Conservation (phyloP, 2,329 filamentous ascomycete species). For the Calonectria henricotiae region DNA sequence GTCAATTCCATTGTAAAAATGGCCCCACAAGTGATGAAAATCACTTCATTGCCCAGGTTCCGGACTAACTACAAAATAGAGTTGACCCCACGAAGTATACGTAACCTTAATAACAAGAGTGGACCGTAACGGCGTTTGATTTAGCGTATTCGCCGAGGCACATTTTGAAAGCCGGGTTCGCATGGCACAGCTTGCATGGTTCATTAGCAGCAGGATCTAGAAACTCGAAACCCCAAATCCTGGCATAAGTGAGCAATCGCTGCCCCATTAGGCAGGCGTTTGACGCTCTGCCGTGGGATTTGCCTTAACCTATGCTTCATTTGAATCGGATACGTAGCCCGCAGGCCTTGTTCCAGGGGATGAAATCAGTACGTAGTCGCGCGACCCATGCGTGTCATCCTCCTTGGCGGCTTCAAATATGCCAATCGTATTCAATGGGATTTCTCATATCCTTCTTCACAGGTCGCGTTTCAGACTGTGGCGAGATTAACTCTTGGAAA, state of each 20-base stretch:
- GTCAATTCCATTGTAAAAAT: constrained; percentile 8
- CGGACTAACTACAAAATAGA: constrained; percentile 1
- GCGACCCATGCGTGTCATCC: neutral
- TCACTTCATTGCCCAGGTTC: constrained; percentile 10
- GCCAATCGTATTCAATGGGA: neutral
- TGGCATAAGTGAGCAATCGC: neutral
- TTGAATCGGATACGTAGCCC: neutral
- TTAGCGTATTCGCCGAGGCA: constrained; percentile 15
- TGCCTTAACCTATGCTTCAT: neutral
- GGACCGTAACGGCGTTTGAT: neutral
- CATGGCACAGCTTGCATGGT: neutral
- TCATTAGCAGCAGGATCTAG: neutral
- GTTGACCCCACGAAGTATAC: constrained; percentile 24
- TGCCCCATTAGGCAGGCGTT: constrained; percentile 2
- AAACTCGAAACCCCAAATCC: neutral
- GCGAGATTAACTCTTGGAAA: constrained; percentile 3
- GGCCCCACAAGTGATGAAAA: constrained; percentile 19
- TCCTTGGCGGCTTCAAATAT: no score
- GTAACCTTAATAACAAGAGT: constrained; percentile 11
- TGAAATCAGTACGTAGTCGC: neutral
- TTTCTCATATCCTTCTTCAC: neutral
- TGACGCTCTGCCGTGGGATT: neutral
- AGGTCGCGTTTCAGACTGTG: neutral
- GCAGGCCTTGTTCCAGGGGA: neutral
- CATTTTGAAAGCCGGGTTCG: constrained; percentile 4